Base-by-base conservation (phyloP, 768 basidiomycete genomes). In the Tylopilus rubrobrunneus region DNA sequence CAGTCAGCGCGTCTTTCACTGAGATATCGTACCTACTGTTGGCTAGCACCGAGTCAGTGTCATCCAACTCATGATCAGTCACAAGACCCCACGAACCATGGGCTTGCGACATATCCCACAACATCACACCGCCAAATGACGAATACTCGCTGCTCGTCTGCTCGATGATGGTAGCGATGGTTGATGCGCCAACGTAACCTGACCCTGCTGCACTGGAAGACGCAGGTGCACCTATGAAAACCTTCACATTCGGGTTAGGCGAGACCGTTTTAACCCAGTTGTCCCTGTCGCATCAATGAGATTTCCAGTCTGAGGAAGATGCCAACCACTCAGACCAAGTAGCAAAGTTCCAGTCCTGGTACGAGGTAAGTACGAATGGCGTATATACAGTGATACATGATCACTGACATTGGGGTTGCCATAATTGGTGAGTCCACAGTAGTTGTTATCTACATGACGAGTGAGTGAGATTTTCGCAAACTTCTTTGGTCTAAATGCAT, bases 11-110 rank as follows among this genome's bases (percentile, higher is more conserved):
- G 53, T 76, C 73, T 64, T 87, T 87, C 50, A 86, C 78, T 4
- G 77, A 78, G n/a, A 75, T 53, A 61, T 86, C 84, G 60, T 78
- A 87, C 17, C 80, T 77, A 43, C 70, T 70, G 61, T 87, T 87
- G 21, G 73, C 85, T 75, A 50, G 7, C 10, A 5, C 10, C n/a
- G 17, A 10, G 19, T 60, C 3, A 54, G 39, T 37, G 25, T 4
- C 7, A 25, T 49, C 29, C 37, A 39, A 21, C 12, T 27, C 10
- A 6, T 7, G 11, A n/a, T 39, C 12, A 15, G 27, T 8, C 14
- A 27, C 17, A 28, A 10, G 15, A 50, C 45, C 34, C 6, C 3
- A 57, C 63, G 27, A 15, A 78, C 78, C 67, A 41, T 74, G 66
- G 9, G 78, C 78, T 62, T 78, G 75, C 2, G 74, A 79, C 36